Conservation (phyloP, 495 filamentous ascomycete genomes). For the Aspergillus heteromorphus region DNA sequence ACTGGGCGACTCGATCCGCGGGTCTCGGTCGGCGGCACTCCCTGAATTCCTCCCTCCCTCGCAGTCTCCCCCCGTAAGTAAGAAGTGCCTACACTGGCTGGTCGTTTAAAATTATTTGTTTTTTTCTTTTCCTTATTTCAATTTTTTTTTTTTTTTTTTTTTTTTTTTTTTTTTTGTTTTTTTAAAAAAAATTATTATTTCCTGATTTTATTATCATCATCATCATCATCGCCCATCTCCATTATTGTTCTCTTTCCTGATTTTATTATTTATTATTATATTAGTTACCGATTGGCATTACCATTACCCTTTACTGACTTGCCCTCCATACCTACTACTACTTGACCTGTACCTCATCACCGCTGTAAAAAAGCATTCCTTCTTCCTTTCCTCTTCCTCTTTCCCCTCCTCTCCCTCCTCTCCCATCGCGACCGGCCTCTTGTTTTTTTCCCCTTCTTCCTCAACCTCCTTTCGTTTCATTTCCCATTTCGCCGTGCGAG, state of each 20-base stretch:
- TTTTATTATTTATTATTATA: constrained; percentile 11
- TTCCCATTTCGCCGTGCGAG: constrained; percentile 37
- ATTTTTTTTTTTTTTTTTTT: no score
- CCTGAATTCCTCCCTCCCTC: constrained; percentile 21
- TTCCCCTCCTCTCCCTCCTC: constrained; percentile 4
- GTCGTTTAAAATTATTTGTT: constrained; percentile 11
- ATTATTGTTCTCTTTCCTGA: constrained; percentile 6
- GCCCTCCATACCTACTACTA: constrained; percentile 4
- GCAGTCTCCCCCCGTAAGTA: no score
- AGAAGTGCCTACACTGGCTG: no score
- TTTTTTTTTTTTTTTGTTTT: no score
- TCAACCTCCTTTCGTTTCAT: constrained; percentile 32
- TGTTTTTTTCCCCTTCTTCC: constrained; percentile 14
- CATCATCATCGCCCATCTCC: no score
- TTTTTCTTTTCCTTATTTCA: constrained; percentile 13
- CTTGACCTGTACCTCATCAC: constrained; percentile 9
- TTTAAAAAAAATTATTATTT: no score
- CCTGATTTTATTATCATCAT: constrained; percentile 15
- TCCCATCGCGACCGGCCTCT: constrained; percentile 18
- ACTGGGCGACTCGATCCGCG: constrained; percentile 11
- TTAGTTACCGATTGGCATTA: constrained; percentile 14
- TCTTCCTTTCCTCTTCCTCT: constrained; percentile 3
- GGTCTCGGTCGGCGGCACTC: constrained; percentile 16
- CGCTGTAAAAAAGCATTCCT: constrained; percentile 19
- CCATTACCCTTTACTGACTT: constrained; percentile 11